Evolutionary conservation across 345 rosid species (phyloP), one percentile per base, ranked within the genome.

Genomic region (Acer campestre): DNA sequence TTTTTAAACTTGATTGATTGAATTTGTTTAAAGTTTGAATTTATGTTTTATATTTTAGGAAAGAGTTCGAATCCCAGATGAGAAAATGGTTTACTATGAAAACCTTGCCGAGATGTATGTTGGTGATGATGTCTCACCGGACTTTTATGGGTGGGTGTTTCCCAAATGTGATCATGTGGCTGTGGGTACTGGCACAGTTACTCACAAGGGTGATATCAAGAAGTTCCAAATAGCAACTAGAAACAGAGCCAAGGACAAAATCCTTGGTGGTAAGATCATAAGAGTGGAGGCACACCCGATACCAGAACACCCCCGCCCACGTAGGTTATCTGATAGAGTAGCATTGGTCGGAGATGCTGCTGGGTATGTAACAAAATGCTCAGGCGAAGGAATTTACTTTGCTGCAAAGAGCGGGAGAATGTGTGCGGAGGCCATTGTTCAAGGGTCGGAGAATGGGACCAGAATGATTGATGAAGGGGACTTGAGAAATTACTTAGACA

Each of bases 91-190:
- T 14, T 93, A 94, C 89, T 93, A 94, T 59, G 93, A 94, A 82
- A 83, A 94, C 77, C 81, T 93, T 53, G 97, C 98, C 12, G 98
- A 94, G 85, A 94, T 93, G 97, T 94, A 94, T 73, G 98, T 94
- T 0, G 98, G 98, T 2, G 98, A 93, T 25, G 98, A 94, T 77
- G 98, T 94, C 40, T 94, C 98, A 0, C 98, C 98, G 0, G 98
- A 94, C 82, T 93, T 94, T 78, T 94, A 94, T 46, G 97, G 98
- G 1, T 94, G 98, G 97, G 98, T 94, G 38, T 94, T 94, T 89
- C 98, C 98, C 35, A 94, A 94, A 78, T 93, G 91, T n/a, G 98
- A 94, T 83, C 98, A 94, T 10, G 97, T 94, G 42, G 97, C 97
- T 10, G 98, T 94, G 6, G 98, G 98, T 66, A 94, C 98, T 3